phyloP scores from a whole-genome alignment of 2,329 filamentous ascomycete genomes.

The Didymella sp. region DNA sequence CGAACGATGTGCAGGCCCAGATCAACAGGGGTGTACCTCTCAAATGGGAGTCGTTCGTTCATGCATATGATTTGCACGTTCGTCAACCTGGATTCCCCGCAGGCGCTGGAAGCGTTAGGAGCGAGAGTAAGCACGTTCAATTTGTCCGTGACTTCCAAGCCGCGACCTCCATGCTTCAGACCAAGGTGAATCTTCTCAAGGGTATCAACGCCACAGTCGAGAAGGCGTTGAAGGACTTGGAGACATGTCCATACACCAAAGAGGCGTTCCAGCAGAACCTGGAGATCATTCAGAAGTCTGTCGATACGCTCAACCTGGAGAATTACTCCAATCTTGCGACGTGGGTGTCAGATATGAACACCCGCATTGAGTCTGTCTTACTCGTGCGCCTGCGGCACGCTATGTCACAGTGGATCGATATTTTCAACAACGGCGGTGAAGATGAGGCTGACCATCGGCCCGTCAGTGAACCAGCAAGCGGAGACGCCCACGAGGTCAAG shows the following conservation, averaged over 20 bases:
- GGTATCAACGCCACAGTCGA: conserved; percentile 82
- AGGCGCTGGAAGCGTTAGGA: conserved; percentile 62
- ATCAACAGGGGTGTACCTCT: conserved; percentile 87
- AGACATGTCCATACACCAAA: conserved; percentile 81
- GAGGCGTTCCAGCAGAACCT: conserved; percentile 81
- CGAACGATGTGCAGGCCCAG: conserved; percentile 85
- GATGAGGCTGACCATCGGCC: conserved; percentile 37
- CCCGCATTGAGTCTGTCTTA: conserved; percentile 80
- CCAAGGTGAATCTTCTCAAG: conserved; percentile 80
- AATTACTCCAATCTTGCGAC: conserved; percentile 91
- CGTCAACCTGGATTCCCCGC: conserved; percentile 67
- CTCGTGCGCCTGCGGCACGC: conserved; percentile 83
- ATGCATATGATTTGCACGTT: conserved; percentile 91
- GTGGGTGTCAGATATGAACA: conserved; percentile 89
- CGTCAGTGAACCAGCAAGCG: conserved; percentile 49
- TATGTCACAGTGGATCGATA: conserved; percentile 83
- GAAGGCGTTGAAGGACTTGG: conserved; percentile 81
- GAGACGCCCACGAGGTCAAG: conserved; percentile 51
- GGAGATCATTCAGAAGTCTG: conserved; percentile 85
- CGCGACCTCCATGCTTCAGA: conserved; percentile 85
- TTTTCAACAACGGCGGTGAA: conserved; percentile 67
- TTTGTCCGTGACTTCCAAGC: conserved; percentile 94
- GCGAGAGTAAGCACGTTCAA: conserved; percentile 92
- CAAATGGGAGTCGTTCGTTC: conserved; percentile 97
- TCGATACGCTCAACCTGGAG: conserved; percentile 95